Conservation (phyloP, 805 yeast genomes). For the Zygoascus flipseniorum region DNA sequence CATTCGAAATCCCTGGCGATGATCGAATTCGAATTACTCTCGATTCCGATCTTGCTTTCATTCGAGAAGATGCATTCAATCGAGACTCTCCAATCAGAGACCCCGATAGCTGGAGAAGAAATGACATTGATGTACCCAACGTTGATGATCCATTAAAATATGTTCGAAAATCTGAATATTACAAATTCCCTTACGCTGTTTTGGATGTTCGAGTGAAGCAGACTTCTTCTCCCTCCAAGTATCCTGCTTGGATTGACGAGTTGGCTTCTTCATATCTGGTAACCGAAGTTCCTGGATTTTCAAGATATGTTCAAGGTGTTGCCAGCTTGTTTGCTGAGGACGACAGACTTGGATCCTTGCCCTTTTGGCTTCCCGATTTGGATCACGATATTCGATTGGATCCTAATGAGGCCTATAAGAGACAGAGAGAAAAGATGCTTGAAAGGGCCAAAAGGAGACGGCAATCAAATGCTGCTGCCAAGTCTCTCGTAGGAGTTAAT, state of each 20-base stretch:
- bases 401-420: conserved; percentile 72
- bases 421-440: conserved; percentile 44
- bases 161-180: conserved; percentile 76
- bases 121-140: conserved; percentile 71
- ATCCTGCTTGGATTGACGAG: conserved; percentile 68
- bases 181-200: conserved; percentile 66
- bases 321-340: conserved; percentile 83
- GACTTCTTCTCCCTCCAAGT: conserved; percentile 19
- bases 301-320: conserved; percentile 88
- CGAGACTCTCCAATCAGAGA: conserved; percentile 79
- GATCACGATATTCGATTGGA: conserved; percentile 66
- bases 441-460: not conserved
- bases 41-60: conserved; percentile 79
- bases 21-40: conserved; percentile 83
- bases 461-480: not conserved
- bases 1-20: conserved; percentile 97
- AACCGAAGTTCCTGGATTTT: conserved; percentile 88
- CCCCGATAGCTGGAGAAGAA: conserved; percentile 84
- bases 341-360: conserved; percentile 80
- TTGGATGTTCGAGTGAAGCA: conserved; percentile 75
- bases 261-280: conserved; percentile 75
- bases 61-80: conserved; percentile 88
- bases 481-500: not conserved
- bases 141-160: conserved; percentile 59
- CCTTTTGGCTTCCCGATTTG: conserved; percentile 91